These are phyloP conservation scores for Tilletia walkeri DNA, from an alignment of 1,284 basidiomycete species.

Conservation along the genomic window DNA sequence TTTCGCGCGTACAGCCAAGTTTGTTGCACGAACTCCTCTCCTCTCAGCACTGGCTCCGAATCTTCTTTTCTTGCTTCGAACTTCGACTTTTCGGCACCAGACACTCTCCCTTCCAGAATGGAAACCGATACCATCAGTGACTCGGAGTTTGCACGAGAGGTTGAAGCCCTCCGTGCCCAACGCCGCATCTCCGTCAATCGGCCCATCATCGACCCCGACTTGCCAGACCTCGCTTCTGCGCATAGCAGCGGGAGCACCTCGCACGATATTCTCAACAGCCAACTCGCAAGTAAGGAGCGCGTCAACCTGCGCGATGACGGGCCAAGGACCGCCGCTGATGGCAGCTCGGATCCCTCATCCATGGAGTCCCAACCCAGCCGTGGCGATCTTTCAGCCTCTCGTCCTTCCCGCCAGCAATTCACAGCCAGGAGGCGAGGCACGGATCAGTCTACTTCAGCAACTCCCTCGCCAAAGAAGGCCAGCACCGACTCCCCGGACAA, in stretches of 20 bases:
- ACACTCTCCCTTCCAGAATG: background rate
- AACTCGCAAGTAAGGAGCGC: constrained; percentile 1
- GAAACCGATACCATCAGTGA: constrained; percentile 27
- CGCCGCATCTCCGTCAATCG: constrained; percentile 49
- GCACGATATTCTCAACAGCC: constrained; percentile 3
- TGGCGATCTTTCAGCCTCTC: constrained; percentile 6
- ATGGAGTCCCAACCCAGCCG: constrained; percentile 10
- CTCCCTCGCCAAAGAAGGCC: background rate
- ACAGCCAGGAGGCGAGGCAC: constrained; percentile 39
- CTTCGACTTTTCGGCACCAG: background rate
- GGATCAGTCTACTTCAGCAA: constrained; percentile 21
- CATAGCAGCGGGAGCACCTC: constrained; percentile 9
- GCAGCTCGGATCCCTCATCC: background rate
- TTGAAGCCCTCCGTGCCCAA: constrained; percentile 52
- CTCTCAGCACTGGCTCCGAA: too few relatives aligned
- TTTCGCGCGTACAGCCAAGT: too few relatives aligned
- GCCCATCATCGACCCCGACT: constrained; percentile 51
- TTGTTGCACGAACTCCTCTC: too few relatives aligned
- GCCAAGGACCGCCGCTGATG: background rate
- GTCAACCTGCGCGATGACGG: constrained; percentile 14
- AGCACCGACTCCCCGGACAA: background rate
- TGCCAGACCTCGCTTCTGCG: constrained; percentile 40
- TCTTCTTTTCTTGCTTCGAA: too few relatives aligned
- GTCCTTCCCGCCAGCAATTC: constrained; percentile 27
- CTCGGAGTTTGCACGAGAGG: constrained; percentile 50